Base-by-base conservation (phyloP, 2,329 filamentous ascomycete species). In the Phaeosphaeriaceae sp. region DNA sequence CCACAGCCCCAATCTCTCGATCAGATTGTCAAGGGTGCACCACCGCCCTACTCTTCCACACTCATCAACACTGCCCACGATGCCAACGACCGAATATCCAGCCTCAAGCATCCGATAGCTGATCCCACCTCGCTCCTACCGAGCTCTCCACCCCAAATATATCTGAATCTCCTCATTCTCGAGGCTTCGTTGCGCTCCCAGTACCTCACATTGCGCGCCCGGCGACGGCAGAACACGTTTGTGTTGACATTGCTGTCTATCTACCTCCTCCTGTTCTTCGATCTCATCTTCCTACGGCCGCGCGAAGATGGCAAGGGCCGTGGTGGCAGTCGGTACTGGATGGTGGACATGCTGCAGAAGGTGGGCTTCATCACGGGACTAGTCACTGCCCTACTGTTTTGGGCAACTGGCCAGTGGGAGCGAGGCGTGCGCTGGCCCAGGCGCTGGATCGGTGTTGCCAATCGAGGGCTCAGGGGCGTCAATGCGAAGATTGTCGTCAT, bases 351-450 rank as follows among this genome's bases (percentile, higher is more conserved):
- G 70, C 84, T 84, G 6, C 90, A 97, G 76, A 95, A 94, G 73
- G 85, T 99, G 44, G 93, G 90, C 65, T 88, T 97, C 68, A 89
- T 96, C 75, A 92, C 91, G 18, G 94, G 94, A 38, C 83, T 96
- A 50, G 87, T 97, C 51, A 97, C 92, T 0, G 88, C 85, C 29
- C 81, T 92, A 35, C 80, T 99, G 29, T 87, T 97, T 60, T 97
- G 92, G 90, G 92, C 87, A 13, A 97, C 93, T 0, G 94, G 94
- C 21, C 92, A 97, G 73, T 99, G 93, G 89, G 93, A 97, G 67
- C 85, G 93, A 47, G 94, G 94, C 26, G 88, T 99, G 46, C 85
- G 92, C 55, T 97, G 94, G 92, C 94, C 94, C 41, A 82, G 93
- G 46, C 85, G 91, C 60, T 97, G 94, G 90, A 87, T 97, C 61